Evolutionary conservation across 2,329 filamentous ascomycete genomes (phyloP), one percentile per base, ranked within the genome.

Genomic region (Thelonectria olida): DNA sequence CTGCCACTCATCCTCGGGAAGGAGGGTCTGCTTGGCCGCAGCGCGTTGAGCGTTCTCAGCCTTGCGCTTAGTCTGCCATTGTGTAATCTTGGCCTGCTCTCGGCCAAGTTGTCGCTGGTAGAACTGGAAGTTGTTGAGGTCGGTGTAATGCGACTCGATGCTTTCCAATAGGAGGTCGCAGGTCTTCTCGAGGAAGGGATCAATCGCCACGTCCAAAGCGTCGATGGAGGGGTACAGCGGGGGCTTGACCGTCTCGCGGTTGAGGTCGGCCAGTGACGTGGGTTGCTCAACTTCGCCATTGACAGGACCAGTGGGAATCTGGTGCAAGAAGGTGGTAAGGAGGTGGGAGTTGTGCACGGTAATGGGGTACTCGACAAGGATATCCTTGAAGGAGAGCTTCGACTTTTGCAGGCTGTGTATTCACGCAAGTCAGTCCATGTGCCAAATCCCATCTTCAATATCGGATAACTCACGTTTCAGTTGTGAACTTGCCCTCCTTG

Each of bases 1-100:
- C 82, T 97, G 92, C 94, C 94, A 99, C 84, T 99, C 96, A 74
- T 98, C 95, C 82, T 99, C 96, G 36, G 96, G 93, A 50, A 98
- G 87, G 36, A 88, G 89, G 39, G 90, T 79, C 81, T 98, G 93
- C 86, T 98, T 98, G 69, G 95, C 91, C 36, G 93, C 88, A 58
- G 87, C 85, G 59, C 96, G 88, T 62, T 90, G 90, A 27, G 91
- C 90, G 76, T 99, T 99, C 86, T 99, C 96, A 15, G 92, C 90
- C 84, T 97, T 97, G 76, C 96, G 91, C 89, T 99, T 98, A 64
- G 90, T 83, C 82, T 98, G 95, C 96, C 96, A 99, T 68, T 93
- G 91, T 56, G 92, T 90, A 73, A 99, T 97, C 88, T 98, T 99
- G 73, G 91, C 83, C 83, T 99, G 96, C 83, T 99, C 96, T 72